Evolutionary conservation across 306 rosid species (phyloP).

Genomic region (Dalbergia cochinchinensis): DNA sequence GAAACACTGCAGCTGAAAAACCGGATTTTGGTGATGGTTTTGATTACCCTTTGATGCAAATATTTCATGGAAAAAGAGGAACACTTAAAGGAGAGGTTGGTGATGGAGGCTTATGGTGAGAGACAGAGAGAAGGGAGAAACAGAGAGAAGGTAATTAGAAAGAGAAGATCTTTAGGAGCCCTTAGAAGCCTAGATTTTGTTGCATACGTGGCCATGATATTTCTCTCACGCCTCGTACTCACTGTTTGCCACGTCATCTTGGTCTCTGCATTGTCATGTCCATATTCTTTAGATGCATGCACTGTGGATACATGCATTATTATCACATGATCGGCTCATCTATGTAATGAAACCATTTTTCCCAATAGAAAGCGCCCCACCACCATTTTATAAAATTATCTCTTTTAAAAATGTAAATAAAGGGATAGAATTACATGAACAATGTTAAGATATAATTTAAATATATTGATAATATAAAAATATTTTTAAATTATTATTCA

Average conservation of each 20-base stretch:
- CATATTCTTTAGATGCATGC: constrained; percentile 12
- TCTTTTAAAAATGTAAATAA: no score
- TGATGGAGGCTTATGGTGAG: constrained; percentile 21
- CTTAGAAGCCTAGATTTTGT: constrained; percentile 32
- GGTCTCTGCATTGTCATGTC: not conserved
- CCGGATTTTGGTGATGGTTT: not conserved
- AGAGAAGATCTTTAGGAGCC: constrained; percentile 41
- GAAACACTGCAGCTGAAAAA: not conserved
- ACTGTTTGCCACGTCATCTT: constrained; percentile 48
- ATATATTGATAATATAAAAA: no score
- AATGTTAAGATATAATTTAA: no score
- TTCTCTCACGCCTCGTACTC: constrained; percentile 39
- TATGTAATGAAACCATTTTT: no score
- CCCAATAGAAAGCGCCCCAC: no score
- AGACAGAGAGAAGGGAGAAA: not conserved
- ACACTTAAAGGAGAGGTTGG: not conserved
- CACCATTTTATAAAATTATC: no score
- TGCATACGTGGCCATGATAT: constrained; percentile 54
- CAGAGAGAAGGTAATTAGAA: not conserved
- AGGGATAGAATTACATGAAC: no score
- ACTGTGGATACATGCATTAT: no score
- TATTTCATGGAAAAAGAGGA: constrained; percentile 1
- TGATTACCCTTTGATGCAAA: not conserved
- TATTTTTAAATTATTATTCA: no score
- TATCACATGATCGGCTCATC: no score